phyloP scores from a whole-genome alignment of 805 yeast species.

The Geotrichum ghanense region DNA sequence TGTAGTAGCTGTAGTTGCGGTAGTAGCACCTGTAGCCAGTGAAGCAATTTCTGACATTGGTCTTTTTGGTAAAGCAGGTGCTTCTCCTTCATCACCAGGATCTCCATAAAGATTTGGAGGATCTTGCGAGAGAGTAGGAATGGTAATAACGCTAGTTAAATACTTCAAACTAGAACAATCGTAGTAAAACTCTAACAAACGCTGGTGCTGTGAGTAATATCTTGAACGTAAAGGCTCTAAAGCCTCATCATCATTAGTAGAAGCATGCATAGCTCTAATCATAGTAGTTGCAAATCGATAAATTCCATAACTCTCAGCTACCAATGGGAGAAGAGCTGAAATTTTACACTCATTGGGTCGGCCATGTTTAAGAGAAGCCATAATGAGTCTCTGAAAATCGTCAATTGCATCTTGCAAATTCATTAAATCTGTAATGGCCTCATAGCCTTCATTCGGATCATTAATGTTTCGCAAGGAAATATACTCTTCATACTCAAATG shows the following conservation, averaged over 20 bases:
- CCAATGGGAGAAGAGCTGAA: conserved; percentile 79
- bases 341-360: conserved; percentile 62
- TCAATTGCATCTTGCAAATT: conserved; percentile 75
- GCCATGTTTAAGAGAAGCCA: conserved; percentile 56
- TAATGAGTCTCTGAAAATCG: conserved; percentile 62
- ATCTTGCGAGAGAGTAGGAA: conserved; percentile 52
- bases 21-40: conserved; percentile 16
- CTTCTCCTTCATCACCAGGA: conserved; percentile 28
- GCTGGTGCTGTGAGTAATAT: conserved; percentile 56
- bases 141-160: conserved; percentile 66
- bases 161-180: conserved; percentile 81
- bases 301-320: conserved; percentile 86
- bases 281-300: conserved; percentile 80
- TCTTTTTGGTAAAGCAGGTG: conserved; percentile 30
- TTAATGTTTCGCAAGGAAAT: conserved; percentile 75
- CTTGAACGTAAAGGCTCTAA: conserved; percentile 62
- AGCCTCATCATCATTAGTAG: conserved; percentile 65
- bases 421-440: conserved; percentile 76
- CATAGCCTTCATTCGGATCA: conserved; percentile 94
- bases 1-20: conserved; percentile 25
- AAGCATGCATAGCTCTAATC: conserved; percentile 76
- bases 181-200: conserved; percentile 73
- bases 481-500: conserved; percentile 92
- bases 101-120: conserved; percentile 47
- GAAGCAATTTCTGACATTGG: conserved; percentile 23